Evolutionary conservation across 2,329 filamentous ascomycete species (phyloP).

Genomic region (Colletotrichum somersetense): DNA sequence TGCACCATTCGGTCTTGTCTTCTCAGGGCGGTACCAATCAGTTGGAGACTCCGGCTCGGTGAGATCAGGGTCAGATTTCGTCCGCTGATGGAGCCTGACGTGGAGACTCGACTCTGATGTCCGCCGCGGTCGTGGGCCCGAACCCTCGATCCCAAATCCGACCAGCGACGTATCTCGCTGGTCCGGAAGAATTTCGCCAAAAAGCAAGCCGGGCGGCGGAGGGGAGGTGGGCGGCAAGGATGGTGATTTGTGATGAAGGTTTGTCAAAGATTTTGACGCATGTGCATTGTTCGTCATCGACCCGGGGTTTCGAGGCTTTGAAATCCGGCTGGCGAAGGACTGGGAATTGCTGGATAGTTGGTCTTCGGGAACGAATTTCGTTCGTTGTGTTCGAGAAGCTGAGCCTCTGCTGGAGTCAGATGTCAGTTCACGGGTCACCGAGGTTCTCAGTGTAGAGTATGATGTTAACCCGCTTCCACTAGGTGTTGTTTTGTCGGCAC

Average conservation of each 20-base stretch:
- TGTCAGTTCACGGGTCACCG: constrained; percentile 50
- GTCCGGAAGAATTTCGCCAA: constrained; percentile 79
- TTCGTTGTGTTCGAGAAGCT: constrained; percentile 54
- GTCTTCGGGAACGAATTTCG: constrained; percentile 63
- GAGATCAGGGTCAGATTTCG: constrained; percentile 66
- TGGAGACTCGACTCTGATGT: constrained; percentile 79
- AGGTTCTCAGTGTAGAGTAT: constrained; percentile 57
- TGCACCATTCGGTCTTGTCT: constrained; percentile 44
- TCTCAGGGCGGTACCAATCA: constrained; percentile 69
- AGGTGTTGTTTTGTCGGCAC: constrained; percentile 42
- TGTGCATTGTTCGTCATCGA: constrained; percentile 50
- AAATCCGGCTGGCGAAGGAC: constrained; percentile 71
- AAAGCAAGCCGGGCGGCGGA: constrained; percentile 69
- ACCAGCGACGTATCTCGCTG: constrained; percentile 64
- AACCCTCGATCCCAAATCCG: constrained; percentile 71
- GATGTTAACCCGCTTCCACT: constrained; percentile 49
- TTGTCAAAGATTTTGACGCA: constrained; percentile 53
- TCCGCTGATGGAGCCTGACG: constrained; percentile 64
- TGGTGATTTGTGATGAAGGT: constrained; percentile 47
- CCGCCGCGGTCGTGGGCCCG: constrained; percentile 65
- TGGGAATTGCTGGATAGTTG: constrained; percentile 66
- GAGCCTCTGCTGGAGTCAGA: constrained; percentile 43
- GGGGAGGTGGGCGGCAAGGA: constrained; percentile 48
- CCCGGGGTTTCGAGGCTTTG: constrained; percentile 59
- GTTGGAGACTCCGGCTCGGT: constrained; percentile 74